Conservation (phyloP, 768 basidiomycete genomes). For the Mycena chlorophos region DNA sequence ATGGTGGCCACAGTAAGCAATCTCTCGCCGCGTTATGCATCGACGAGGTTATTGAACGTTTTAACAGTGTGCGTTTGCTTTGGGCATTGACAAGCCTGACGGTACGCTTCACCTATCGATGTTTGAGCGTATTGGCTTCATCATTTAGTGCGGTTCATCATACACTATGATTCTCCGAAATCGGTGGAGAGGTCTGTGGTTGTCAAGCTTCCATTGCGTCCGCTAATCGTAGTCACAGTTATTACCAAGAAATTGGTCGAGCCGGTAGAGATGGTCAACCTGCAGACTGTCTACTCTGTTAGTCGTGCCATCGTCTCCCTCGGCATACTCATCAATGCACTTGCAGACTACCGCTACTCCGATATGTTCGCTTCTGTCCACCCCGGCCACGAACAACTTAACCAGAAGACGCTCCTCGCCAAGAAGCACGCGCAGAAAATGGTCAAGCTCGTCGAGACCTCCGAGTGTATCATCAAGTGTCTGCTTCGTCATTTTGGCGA, state of each 20-base stretch:
- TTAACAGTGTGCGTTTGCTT: too few species aligned
- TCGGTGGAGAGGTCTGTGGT: neutral
- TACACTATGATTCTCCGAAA: neutral
- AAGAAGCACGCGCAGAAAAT: neutral
- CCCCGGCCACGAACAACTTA: neutral
- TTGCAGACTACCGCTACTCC: neutral
- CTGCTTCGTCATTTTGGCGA: neutral
- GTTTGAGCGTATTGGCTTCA: too few species aligned
- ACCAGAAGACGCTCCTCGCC: neutral
- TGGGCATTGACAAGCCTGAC: too few species aligned
- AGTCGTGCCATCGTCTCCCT: neutral
- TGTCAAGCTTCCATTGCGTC: neutral
- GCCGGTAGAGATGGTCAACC: neutral
- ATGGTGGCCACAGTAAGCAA: too few species aligned
- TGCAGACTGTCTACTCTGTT: neutral
- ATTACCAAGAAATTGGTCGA: neutral
- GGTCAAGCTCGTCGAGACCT: neutral
- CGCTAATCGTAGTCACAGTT: neutral
- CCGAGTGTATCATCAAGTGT: neutral
- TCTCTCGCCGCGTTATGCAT: too few species aligned
- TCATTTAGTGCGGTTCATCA: neutral
- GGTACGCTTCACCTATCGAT: too few species aligned
- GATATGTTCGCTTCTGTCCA: neutral
- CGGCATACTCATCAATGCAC: neutral
- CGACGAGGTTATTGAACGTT: too few species aligned